Base-by-base conservation (phyloP, 257 asterid genomes). In the Lantana camara region DNA sequence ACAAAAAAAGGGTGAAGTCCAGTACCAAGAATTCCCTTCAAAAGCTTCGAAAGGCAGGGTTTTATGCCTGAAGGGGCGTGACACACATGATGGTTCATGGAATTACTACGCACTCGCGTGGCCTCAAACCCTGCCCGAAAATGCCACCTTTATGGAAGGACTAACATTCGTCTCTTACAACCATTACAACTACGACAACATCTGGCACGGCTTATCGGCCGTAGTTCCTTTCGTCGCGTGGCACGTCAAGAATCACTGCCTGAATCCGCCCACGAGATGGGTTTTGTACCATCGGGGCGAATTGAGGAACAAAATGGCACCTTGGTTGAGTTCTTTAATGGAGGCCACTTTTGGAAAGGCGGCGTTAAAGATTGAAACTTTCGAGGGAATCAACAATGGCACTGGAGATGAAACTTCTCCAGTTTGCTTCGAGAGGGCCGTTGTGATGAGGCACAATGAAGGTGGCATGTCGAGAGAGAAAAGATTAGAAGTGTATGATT, bases 361-460 rank as follows among this genome's bases (percentile, higher is more conserved):
- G 64, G 68, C 72, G 0, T 40, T 74, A 4, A 41, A 63, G 0
- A 62, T 89, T 2, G 87, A 89, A 54, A 62, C 12, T 0, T 77
- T 84, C 14, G 73, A 64, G 0, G 56, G 65, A 10, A 50, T 14
- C n/a, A n/a, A n/a, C n/a, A n/a, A n/a, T 2, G 17, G 7, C 0
- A 47, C 7, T 7, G 61, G 55, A 12, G 16, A 55, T 12, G 66
- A 49, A 57, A 67, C 19, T 12, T 38, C 1, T 57, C 46, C 49
- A 0, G 21, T 56, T 52, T 89, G 95, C 56, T 84, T 89, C 30
- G 91, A 84, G 75, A 75, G 68, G 75, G 76, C 87, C 0, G 82
- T 75, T 63, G 95, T 89, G 56, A 89, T 82, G 95, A 76, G 97
- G 73, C 97, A 86, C 29, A 86, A 84, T 20, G 97, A 87, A 73